A percentile compares a stretch with the other conserved stretches of the same genome.
Evolutionary conservation across 164 flowering plant genomes (phyloP).

Genomic region (Annona squamosa): DNA sequence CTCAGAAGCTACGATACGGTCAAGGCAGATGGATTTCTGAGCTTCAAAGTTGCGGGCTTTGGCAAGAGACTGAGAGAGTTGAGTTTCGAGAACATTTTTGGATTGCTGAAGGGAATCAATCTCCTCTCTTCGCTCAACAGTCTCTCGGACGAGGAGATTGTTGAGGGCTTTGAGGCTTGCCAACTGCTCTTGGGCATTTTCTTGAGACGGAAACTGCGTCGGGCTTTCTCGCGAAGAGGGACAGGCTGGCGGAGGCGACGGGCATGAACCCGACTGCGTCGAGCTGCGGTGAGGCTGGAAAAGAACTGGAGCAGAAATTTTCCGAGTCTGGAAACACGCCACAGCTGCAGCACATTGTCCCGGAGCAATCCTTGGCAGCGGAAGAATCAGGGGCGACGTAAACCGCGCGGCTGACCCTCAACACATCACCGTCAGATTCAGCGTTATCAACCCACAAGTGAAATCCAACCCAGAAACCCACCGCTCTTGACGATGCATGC

Average conservation of each 20-base stretch:
- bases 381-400: too few species aligned
- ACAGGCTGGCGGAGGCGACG: too few species aligned
- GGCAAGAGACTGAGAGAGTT: conserved; percentile 24
- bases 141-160: conserved; percentile 46
- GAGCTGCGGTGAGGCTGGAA: too few species aligned
- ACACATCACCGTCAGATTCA: too few species aligned
- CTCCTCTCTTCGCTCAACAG: conserved; percentile 45
- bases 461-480: too few species aligned
- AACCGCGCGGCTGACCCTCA: too few species aligned
- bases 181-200: conserved; percentile 32
- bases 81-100: conserved; percentile 35
- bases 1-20: conserved; percentile 2
- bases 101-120: conserved; percentile 32
- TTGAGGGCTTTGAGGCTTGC: conserved; percentile 58
- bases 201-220: not conserved
- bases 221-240: not conserved
- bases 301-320: too few species aligned
- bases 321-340: too few species aligned
- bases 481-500: conserved; percentile 15
- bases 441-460: too few species aligned
- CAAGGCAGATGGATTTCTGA: conserved; percentile 22
- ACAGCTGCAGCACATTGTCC: too few species aligned
- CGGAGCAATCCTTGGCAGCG: too few species aligned
- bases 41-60: conserved; percentile 21
- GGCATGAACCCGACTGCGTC: too few species aligned